Percentiles rank a stretch among this genome's conserved stretches.
phyloP scores from a whole-genome alignment of 192 early-diverging fungal genomes.

The Coemansia sp. region DNA sequence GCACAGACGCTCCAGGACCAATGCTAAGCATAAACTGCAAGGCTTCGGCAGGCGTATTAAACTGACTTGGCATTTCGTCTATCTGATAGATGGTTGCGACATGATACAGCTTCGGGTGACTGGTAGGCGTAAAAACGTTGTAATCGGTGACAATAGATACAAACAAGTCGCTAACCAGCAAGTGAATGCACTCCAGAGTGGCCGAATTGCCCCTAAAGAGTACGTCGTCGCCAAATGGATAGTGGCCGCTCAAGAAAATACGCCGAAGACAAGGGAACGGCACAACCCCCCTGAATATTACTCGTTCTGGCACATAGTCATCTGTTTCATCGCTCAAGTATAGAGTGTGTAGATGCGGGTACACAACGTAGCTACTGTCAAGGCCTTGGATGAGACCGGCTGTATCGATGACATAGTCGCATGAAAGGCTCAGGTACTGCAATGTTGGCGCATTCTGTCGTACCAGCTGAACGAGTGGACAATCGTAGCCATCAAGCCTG shows the following conservation, averaged over 20 bases:
- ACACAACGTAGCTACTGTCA: background rate
- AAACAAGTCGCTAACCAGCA: background rate
- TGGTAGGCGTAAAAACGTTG: background rate
- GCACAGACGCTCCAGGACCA: background rate
- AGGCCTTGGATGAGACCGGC: background rate
- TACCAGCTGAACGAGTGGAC: background rate
- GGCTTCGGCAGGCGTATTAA: background rate
- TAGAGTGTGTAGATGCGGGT: background rate
- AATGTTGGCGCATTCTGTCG: background rate
- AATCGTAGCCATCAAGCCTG: background rate
- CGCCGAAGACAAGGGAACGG: background rate
- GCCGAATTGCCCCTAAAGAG: background rate
- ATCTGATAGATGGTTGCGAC: background rate
- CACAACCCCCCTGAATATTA: background rate
- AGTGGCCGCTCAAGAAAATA: background rate
- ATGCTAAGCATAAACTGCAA: background rate
- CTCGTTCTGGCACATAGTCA: background rate
- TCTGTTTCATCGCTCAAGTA: background rate
- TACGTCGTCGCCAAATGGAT: background rate
- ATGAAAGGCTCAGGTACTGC: background rate
- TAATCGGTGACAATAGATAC: background rate
- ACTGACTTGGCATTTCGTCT: background rate
- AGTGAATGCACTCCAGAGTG: background rate
- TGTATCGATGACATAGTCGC: background rate
- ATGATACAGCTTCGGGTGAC: background rate